Conservation (phyloP, 192 early-diverging fungal genomes). For the Podila horticola region DNA sequence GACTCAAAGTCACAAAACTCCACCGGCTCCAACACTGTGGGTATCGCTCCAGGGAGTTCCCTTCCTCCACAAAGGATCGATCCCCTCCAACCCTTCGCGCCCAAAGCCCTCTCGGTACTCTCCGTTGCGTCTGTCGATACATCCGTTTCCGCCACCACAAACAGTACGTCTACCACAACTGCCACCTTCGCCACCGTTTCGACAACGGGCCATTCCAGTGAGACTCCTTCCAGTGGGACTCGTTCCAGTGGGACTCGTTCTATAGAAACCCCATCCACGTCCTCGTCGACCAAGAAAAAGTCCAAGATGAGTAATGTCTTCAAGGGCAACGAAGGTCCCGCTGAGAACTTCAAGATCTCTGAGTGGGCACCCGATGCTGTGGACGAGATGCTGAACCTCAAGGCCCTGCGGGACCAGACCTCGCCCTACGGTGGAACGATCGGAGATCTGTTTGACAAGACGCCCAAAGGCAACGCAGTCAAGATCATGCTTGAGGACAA, state of each 20-base stretch:
- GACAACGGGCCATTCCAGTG: too few species aligned
- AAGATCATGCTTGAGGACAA: slow-evolving; percentile 36
- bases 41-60: too few species aligned
- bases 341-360: slow-evolving; percentile 26
- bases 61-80: too few species aligned
- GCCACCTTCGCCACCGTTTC: neutral
- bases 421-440: slow-evolving; percentile 18
- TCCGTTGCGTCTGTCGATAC: too few species aligned
- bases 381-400: slow-evolving; percentile 8
- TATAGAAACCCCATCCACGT: neutral
- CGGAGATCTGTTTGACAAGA: slow-evolving; percentile 28
- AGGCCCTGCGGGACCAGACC: slow-evolving; percentile 19
- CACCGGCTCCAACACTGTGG: too few species aligned
- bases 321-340: neutral
- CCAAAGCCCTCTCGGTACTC: too few species aligned
- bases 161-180: neutral
- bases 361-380: slow-evolving; percentile 30
- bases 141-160: too few species aligned
- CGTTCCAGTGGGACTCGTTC: neutral
- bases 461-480: slow-evolving; percentile 11
- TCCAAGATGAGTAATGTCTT: neutral
- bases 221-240: too few species aligned
- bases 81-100: too few species aligned
- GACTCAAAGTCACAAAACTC: too few species aligned
- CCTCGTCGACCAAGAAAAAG: neutral